Evolutionary conservation across 257 asterid genomes (phyloP), one percentile per base, ranked within the genome.

Genomic region (Lantana camara): DNA sequence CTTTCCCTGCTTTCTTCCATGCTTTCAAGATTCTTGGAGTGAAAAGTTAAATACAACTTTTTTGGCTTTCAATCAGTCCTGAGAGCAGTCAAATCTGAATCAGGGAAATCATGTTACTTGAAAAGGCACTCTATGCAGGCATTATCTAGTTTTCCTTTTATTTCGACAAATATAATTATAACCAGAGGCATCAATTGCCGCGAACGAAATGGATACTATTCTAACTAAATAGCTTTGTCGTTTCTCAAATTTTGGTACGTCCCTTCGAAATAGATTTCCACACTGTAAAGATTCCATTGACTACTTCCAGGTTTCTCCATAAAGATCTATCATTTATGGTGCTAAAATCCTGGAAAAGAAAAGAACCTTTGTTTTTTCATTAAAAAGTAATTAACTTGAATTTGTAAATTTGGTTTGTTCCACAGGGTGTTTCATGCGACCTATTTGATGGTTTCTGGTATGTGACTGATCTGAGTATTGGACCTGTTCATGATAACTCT

Each of bases 391-490:
- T 35, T 4, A 35, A 9, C 11, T 35, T 3, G 9, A 35, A 35
- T 4, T 35, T 35, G 9, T 35, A 35, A 35, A 27, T 27, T 27
- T 27, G 2, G 46, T 44, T 57, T 27, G 16, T 20, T 54, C 23
- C 58, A 60, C 97, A 94, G 97, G 99, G 99, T 21, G 96, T 90
- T 59, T 79, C 95, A 10, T 94, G 97, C 83, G 99, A 90, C 79
- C 68, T 89, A 1, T 79, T 71, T 68, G 81, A 88, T 79, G 97
- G 91, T 7, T 83, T 84, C 62, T 94, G 99, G 97, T 86, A 83
- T 66, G 97, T 84, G 13, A 90, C 97, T 5, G 90, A 80, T 66
- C 64, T 94, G 64, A 84, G 71, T 67, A 75, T 94, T 35, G 99
- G 99, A 9, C 88, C 91, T 41, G 67, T 90, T 74, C 95, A 86